phyloP scores from a whole-genome alignment of 129 eudicot species.

The Lonicera japonica region DNA sequence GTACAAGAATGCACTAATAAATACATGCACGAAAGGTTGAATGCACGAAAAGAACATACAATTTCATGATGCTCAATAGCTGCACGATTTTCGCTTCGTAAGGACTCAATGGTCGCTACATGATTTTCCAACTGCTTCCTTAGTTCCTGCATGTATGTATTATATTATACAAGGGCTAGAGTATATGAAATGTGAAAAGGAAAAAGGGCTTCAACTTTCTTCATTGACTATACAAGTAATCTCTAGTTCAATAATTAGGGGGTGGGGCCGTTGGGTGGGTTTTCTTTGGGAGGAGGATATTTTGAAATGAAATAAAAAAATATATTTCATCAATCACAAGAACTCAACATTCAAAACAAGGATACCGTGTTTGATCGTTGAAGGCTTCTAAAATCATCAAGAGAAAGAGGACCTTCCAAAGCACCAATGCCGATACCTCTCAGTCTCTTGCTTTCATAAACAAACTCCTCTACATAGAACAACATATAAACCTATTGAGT shows the following conservation, averaged over 20 bases:
- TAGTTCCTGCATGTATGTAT: slow-evolving; percentile 54
- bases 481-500: slow-evolving; percentile 12
- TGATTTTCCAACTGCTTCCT: slow-evolving; percentile 85
- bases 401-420: slow-evolving; percentile 92
- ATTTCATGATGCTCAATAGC: slow-evolving; percentile 66
- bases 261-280: too few relatives aligned
- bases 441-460: slow-evolving; percentile 54
- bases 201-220: slow-evolving; percentile 2
- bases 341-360: slow-evolving; percentile 6
- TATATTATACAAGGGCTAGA: too few relatives aligned
- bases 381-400: slow-evolving; percentile 91
- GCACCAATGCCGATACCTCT: slow-evolving; percentile 95
- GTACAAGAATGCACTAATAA: not conserved
- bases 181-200: not conserved
- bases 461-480: slow-evolving; percentile 48
- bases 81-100: slow-evolving; percentile 64
- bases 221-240: not conserved
- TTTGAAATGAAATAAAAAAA: too few relatives aligned
- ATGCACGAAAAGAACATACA: slow-evolving; percentile 40
- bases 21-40: not conserved
- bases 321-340: slow-evolving; percentile 12
- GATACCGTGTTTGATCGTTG: slow-evolving; percentile 91
- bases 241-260: too few relatives aligned
- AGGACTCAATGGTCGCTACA: slow-evolving; percentile 61
- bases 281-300: too few relatives aligned